Evolutionary conservation across 208 protist species (phyloP).

Genomic region (Trypanosoma conorhini): DNA sequence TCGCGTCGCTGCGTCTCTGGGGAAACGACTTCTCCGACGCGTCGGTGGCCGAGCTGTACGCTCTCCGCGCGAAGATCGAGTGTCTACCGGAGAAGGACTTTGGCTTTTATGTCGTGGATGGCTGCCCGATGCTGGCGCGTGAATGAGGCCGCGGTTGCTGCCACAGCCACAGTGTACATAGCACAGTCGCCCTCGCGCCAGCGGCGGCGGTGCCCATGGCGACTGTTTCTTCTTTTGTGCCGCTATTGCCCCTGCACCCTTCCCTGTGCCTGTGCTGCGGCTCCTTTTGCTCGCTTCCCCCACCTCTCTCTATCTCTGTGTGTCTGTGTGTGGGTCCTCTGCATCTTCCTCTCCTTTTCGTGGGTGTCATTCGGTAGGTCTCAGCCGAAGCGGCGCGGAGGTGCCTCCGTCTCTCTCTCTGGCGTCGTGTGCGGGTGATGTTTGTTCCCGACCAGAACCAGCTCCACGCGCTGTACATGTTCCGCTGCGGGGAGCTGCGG

Average conservation of each 20-base stretch:
- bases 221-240: too few relatives aligned
- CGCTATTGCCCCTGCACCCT: too few relatives aligned
- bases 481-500: constrained; percentile 50
- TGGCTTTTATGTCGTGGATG: constrained; percentile 47
- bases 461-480: constrained; percentile 66
- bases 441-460: constrained; percentile 56
- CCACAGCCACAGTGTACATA: neutral
- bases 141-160: constrained; percentile 1
- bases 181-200: neutral
- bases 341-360: too few relatives aligned
- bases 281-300: too few relatives aligned
- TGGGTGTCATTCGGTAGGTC: too few relatives aligned
- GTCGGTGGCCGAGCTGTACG: constrained; percentile 39
- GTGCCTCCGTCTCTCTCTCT: neutral
- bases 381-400: too few relatives aligned
- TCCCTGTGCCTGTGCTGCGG: too few relatives aligned
- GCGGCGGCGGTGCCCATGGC: neutral
- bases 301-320: too few relatives aligned
- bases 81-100: constrained; percentile 54
- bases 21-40: constrained; percentile 65
- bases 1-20: constrained; percentile 60
- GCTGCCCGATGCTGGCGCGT: constrained; percentile 26
- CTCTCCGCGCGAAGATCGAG: constrained; percentile 43
- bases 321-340: too few relatives aligned
- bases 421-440: neutral